Base-by-base conservation (phyloP, 805 yeast genomes). In the Pichia phayaonensis region DNA sequence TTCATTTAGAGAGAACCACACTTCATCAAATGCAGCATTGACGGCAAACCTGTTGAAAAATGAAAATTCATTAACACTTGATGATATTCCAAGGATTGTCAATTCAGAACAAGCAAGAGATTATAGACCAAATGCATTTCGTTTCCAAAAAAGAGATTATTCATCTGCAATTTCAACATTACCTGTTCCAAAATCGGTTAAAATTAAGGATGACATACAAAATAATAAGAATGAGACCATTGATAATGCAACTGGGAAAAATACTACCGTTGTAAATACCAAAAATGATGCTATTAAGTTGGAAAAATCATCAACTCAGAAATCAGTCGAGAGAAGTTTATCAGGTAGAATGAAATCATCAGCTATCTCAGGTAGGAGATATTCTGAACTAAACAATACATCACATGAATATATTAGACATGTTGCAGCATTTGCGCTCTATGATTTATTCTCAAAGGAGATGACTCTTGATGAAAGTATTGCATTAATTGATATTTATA, bases 81-180 rank as follows among this genome's bases (percentile, higher is more conserved):
- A 94, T 67, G 99, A 94, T 67, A 94, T 94, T 59, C 96, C 98
- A 8, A 76, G 98, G 56, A 92, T 94, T 62, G 97, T 94, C 8
- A 96, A 97, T 2, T 92, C 96, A 11, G 97, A 94, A 60, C 97
- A 92, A 66, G 96, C 98, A 0, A 74, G 97, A 55, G 96, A 88
- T 54, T 84, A 86, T 61, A 76, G 96, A 51, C 97, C 97, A 2
- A 90, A 90, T 66, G 96, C 97, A 0, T 90, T 85, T 68, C 83
- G 85, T 52, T 95, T 86, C 66, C 90, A 86, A 61, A 81, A 80
- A 44, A 57, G 68, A 47, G 53, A 59, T 24, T 62, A 59, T 45
- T 57, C 64, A 23, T 56, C 63, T 1, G 52, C 63, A 55, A 72
- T 53, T 54, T 72, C 62, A 61, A 72, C 59, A 64, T 69, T 65